Evolutionary conservation across 495 filamentous ascomycete species (phyloP).

Genomic region (Neurospora sublineolata): DNA sequence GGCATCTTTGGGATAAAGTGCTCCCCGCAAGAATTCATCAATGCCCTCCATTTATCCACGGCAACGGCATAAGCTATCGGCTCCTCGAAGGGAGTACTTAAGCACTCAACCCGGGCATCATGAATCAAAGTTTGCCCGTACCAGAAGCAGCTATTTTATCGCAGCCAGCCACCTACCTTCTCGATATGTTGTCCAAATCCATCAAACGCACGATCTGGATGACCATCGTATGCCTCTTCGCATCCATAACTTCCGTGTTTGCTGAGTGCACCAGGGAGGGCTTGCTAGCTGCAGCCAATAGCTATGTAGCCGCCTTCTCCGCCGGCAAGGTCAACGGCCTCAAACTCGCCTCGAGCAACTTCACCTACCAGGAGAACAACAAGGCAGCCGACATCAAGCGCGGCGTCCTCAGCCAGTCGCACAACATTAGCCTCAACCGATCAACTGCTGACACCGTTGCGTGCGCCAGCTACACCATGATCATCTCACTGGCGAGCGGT

Average conservation of each 20-base stretch:
- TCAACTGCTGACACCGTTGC: conserved; percentile 29
- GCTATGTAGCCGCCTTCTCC: conserved; percentile 25
- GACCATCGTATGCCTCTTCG: not conserved
- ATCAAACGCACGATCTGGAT: not conserved
- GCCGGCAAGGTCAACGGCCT: conserved; percentile 19
- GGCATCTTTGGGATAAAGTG: not conserved
- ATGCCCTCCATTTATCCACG: not conserved
- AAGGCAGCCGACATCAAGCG: conserved; percentile 21
- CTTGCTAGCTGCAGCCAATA: conserved; percentile 25
- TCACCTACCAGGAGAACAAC: conserved; percentile 34
- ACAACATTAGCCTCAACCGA: conserved; percentile 28
- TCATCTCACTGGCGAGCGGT: conserved; percentile 19
- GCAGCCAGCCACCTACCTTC: not conserved
- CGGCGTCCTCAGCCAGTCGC: conserved; percentile 22
- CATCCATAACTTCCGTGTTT: not conserved
- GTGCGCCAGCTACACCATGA: conserved; percentile 34
- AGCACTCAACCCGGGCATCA: not conserved
- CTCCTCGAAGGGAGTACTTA: not conserved
- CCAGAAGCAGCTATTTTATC: not conserved
- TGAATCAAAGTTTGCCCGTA: not conserved
- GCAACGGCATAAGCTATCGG: not conserved
- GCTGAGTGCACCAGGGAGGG: conserved; percentile 30
- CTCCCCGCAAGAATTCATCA: not conserved
- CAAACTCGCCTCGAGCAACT: conserved; percentile 21
- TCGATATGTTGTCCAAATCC: not conserved